Evolutionary conservation across 2,329 filamentous ascomycete genomes (phyloP).

Genomic region (Lasiodiplodia hormozganensis): DNA sequence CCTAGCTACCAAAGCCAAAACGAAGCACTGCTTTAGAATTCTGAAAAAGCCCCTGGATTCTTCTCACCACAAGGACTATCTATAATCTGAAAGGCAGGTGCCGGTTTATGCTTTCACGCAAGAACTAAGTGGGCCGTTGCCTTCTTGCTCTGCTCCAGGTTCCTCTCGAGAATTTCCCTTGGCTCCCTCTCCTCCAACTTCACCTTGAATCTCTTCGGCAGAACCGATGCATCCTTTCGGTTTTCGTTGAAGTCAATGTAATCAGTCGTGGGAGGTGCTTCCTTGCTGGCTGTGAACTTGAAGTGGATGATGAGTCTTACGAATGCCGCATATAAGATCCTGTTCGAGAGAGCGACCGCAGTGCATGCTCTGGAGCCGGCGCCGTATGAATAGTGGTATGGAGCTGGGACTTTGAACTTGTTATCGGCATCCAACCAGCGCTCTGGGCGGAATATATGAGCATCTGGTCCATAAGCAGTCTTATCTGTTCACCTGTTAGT

Average conservation of each 20-base stretch:
- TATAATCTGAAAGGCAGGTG: not conserved
- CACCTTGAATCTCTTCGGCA: constrained; percentile 23
- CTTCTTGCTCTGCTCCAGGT: constrained; percentile 14
- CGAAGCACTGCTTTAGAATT: not conserved
- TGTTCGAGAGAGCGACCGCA: constrained; percentile 19
- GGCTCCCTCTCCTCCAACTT: constrained; percentile 21
- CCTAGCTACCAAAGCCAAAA: not conserved
- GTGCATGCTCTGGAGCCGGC: constrained; percentile 26
- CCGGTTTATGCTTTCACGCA: not conserved
- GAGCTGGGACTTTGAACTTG: constrained; percentile 19
- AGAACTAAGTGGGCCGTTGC: constrained; percentile 23
- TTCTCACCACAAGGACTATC: not conserved
- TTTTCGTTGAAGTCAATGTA: constrained; percentile 29
- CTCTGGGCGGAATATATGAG: constrained; percentile 23
- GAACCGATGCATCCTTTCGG: constrained; percentile 17
- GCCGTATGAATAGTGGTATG: constrained; percentile 28
- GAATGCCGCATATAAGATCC: constrained; percentile 21
- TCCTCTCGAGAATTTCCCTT: constrained; percentile 18
- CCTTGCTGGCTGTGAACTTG: constrained; percentile 23
- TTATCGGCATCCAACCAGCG: constrained; percentile 21
- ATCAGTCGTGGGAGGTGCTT: constrained; percentile 12
- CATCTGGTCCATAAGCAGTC: constrained; percentile 25
- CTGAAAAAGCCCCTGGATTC: not conserved
- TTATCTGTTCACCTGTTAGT: constrained; percentile 9
- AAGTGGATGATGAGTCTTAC: constrained; percentile 26